Conservation (phyloP, 441 rosid genomes). For the Pelargonium australe region DNA sequence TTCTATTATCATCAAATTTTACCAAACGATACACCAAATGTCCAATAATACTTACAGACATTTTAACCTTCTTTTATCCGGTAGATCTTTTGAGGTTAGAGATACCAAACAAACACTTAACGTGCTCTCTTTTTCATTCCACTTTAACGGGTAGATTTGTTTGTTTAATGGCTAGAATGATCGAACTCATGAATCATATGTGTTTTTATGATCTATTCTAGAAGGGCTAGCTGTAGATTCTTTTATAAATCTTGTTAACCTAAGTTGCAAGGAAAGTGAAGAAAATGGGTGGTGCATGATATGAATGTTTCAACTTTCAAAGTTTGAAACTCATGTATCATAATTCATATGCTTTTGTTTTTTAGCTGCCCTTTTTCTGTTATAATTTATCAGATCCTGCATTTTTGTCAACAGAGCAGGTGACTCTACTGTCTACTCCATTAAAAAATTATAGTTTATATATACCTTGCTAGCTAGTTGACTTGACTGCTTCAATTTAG, state of each 20-base stretch:
- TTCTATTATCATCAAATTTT: too few relatives aligned
- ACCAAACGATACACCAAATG: too few relatives aligned
- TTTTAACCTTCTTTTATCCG: too few relatives aligned
- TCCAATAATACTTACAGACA: too few relatives aligned
- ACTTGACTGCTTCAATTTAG: not conserved
- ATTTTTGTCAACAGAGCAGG: slow-evolving; percentile 43
- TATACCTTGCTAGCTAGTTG: not conserved
- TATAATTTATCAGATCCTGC: slow-evolving; percentile 4
- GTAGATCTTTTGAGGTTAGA: too few relatives aligned
- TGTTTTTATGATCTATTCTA: not conserved
- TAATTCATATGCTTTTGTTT: not conserved
- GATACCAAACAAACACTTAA: too few relatives aligned
- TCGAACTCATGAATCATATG: not conserved
- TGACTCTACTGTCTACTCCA: slow-evolving; percentile 29
- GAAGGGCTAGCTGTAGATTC: not conserved
- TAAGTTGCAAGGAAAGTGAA: not conserved
- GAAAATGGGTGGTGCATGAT: not conserved
- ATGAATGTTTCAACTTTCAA: not conserved
- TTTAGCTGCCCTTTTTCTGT: not conserved
- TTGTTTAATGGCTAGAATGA: not conserved
- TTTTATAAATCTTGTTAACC: not conserved
- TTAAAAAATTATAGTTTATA: not conserved
- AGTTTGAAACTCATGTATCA: not conserved
- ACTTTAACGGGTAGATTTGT: too few relatives aligned
- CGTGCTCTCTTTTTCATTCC: too few relatives aligned